Evolutionary conservation across 345 rosid species (phyloP).

Genomic region (Gossypium longicalyx): DNA sequence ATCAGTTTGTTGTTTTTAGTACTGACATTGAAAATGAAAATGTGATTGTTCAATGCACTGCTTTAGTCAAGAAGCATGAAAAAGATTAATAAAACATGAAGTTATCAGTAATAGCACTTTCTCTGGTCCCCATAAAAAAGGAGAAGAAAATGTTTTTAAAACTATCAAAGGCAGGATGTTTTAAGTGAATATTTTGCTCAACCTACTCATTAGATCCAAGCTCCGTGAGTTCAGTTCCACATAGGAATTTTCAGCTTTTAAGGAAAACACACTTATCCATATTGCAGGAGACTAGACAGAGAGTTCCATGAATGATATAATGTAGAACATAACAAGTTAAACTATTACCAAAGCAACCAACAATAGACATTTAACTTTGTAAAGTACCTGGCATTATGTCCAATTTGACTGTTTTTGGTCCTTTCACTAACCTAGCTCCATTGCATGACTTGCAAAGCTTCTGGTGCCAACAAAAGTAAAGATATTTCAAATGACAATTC

Average conservation of each 20-base stretch:
- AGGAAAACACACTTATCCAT: not conserved
- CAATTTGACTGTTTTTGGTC: slow-evolving; percentile 78
- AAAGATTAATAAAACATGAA: not conserved
- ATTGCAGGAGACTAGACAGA: not conserved
- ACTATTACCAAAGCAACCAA: slow-evolving; percentile 4
- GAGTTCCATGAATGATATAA: not conserved
- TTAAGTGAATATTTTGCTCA: not conserved
- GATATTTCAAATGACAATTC: not conserved
- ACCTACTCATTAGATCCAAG: not conserved
- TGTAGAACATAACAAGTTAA: not conserved
- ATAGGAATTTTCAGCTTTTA: not conserved
- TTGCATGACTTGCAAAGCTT: slow-evolving; percentile 84
- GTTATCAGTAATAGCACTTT: not conserved
- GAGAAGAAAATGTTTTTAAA: not conserved
- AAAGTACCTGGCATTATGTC: slow-evolving; percentile 72
- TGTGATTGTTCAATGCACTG: not conserved
- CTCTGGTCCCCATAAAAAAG: not conserved
- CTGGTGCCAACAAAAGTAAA: slow-evolving; percentile 36
- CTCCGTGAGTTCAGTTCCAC: not conserved
- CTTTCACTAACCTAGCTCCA: slow-evolving; percentile 72
- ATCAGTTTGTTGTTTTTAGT: not conserved
- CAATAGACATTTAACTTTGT: not conserved
- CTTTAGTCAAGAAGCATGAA: not conserved
- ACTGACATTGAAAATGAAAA: not conserved
- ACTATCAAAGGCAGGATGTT: not conserved